Base-by-base conservation (phyloP, 1,139 yeast species). In the Suhomyces coccinellae region DNA sequence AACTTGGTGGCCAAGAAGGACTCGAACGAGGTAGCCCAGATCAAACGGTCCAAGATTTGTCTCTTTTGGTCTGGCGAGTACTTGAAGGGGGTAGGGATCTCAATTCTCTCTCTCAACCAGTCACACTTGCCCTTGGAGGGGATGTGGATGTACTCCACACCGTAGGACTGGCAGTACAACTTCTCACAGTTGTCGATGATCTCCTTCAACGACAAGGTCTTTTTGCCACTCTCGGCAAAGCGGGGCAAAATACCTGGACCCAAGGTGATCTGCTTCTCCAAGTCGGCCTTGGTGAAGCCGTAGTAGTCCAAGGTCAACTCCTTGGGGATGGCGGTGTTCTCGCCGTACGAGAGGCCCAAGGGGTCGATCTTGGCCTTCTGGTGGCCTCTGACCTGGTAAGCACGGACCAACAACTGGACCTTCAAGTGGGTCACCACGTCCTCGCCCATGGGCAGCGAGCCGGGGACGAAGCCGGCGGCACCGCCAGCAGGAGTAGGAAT, bases 201-300 rank as follows among this genome's bases (percentile, higher is more conserved):
- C 61, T 91, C 97, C 58, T 81, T 80, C 58, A 93, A 75, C 45
- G 87, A 79, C 78, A 86, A 65, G 50, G 83, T 65, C 58, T 82
- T 83, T 58, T 73, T 75, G 48, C 89, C 91, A 32, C 66, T 70
- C 47, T 80, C 81, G 45, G 90, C 89, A 61, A 91, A 95, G 66
- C 96, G 81, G 43, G 98, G 98, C 64, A 93, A 75, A 58, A 93
- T 93, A 68, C 99, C 99, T 28, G 99, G 98, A 47, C 99, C 99
- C 54, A 93, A 79, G 49, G 90, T 85, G 69, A 91, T 87, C 63
- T 84, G 86, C 63, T 81, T 86, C 57, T 85, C 82, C 59, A 93
- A 71, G 65, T 93, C 99, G 44, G 83, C 80, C 47, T 88, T 93
- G 44, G 93, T 75, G 75, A 93, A 93, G 30, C 95, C 95, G 63